phyloP scores from a whole-genome alignment of 192 early-diverging fungal genomes.

The Backusella parvicylindrica region DNA sequence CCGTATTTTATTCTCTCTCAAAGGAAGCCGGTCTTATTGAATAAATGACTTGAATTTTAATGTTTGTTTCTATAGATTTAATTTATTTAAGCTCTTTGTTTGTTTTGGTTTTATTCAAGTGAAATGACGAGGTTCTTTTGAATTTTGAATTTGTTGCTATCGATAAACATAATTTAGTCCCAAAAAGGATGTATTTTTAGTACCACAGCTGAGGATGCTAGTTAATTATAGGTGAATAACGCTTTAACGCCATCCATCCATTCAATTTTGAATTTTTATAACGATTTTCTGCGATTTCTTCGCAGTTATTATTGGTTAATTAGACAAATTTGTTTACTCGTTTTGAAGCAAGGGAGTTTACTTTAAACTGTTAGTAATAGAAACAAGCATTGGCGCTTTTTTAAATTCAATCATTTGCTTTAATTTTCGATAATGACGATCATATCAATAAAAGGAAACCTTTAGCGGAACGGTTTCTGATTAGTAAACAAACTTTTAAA shows the following conservation, averaged over 20 bases:
- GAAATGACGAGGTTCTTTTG: neutral
- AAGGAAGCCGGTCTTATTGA: slow-evolving; percentile 44
- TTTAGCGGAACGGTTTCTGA: neutral
- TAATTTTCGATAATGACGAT: neutral
- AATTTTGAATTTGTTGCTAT: neutral
- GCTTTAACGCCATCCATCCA: neutral
- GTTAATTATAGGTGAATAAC: neutral
- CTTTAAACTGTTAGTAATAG: neutral
- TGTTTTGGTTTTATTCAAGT: neutral
- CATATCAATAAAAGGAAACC: neutral
- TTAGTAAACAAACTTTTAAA: neutral
- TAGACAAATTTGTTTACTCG: neutral
- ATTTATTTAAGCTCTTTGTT: neutral
- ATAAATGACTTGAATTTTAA: neutral
- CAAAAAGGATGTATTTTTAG: neutral
- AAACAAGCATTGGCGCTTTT: neutral
- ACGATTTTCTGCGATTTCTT: neutral
- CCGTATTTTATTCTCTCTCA: slow-evolving; percentile 41
- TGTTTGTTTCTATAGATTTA: neutral
- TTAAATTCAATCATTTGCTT: neutral
- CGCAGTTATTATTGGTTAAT: neutral
- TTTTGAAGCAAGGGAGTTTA: neutral
- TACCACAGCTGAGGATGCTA: neutral
- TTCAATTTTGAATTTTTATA: neutral
- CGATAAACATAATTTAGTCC: neutral